Conservation (phyloP, 192 early-diverging fungal genomes). For the Backusella liffmaniae region DNA sequence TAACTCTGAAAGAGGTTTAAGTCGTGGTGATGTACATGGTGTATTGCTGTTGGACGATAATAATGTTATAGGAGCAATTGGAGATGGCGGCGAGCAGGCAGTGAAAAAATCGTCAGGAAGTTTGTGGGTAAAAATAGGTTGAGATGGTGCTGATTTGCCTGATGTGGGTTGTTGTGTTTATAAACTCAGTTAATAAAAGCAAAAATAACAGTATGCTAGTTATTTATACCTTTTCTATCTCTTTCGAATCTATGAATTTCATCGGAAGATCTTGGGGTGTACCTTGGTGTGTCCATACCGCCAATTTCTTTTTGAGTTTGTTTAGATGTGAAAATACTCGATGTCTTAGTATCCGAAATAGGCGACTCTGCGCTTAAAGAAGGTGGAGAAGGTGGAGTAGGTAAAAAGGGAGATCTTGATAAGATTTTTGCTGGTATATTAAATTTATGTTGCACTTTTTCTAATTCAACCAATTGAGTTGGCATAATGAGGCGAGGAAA, state of each 20-base stretch:
- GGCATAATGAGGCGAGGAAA: background rate
- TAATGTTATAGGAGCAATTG: background rate
- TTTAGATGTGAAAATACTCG: background rate
- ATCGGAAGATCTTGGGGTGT: background rate
- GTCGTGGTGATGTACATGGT: background rate
- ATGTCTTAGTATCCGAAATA: background rate
- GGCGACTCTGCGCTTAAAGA: background rate
- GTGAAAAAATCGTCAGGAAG: conserved; percentile 8
- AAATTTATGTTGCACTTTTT: background rate
- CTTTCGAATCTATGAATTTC: background rate
- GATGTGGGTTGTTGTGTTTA: background rate
- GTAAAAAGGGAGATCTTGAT: background rate
- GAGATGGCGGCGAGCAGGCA: conserved; percentile 2
- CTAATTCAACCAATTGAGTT: background rate
- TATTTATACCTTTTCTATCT: conserved; percentile 1
- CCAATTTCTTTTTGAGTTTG: background rate
- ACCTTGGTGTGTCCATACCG: background rate
- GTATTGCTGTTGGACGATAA: background rate
- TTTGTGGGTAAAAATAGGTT: conserved; percentile 2
- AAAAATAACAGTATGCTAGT: background rate
- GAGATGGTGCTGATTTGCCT: background rate
- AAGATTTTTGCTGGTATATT: background rate
- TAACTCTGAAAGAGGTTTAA: background rate
- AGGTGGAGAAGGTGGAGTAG: background rate
- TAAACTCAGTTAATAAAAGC: background rate